A percentile compares a stretch with the other conserved stretches of the same genome.
Evolutionary conservation across 106 monocot genomes (phyloP).

Genomic region (Acorus gramineus): DNA sequence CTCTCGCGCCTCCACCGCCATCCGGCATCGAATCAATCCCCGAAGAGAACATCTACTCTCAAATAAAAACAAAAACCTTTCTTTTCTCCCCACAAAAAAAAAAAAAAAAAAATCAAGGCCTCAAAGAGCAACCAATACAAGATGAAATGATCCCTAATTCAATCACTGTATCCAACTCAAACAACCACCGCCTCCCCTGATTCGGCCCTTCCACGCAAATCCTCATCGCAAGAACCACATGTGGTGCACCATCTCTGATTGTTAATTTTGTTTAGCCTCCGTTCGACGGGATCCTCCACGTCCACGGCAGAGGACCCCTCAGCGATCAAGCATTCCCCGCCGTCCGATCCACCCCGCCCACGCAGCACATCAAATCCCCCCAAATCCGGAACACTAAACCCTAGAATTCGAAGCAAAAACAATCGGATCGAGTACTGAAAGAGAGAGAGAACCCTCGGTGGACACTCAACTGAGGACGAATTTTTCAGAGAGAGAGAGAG

Average conservation of each 20-base stretch:
- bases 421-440: too few species aligned
- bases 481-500: too few species aligned
- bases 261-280: too few species aligned
- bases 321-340: conserved; percentile 27
- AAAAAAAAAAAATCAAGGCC: neutral
- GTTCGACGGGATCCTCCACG: conserved; percentile 38
- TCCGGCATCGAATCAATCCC: conserved; percentile 25
- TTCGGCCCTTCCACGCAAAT: conserved; percentile 11
- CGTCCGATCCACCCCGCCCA: too few species aligned
- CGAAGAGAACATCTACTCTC: conserved; percentile 33
- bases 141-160: neutral
- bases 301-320: conserved; percentile 38
- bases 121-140: neutral
- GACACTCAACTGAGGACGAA: too few species aligned
- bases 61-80: neutral
- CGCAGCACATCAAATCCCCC: too few species aligned
- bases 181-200: conserved; percentile 22
- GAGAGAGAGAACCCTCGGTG: too few species aligned
- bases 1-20: conserved; percentile 1
- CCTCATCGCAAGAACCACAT: conserved; percentile 19
- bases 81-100: neutral
- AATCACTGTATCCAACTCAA: neutral
- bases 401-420: too few species aligned
- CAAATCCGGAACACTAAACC: too few species aligned
- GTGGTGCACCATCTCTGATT: conserved; percentile 5